Conservation (phyloP, 1,139 yeast genomes). For the Candida glucosophila region DNA sequence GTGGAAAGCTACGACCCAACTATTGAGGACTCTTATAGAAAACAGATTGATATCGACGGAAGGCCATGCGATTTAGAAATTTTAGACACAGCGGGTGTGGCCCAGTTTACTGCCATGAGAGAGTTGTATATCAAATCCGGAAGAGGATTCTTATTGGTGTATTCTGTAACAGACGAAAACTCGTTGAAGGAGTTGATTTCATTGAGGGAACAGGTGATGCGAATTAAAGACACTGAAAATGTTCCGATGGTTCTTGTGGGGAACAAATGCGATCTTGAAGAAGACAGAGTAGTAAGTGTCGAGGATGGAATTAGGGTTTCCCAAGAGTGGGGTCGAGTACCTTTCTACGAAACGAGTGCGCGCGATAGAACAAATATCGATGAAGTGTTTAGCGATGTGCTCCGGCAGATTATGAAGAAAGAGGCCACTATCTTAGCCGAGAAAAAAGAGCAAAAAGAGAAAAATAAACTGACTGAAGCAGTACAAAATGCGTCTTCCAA, state of each 20-base stretch:
- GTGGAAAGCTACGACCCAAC: slow-evolving; percentile 45
- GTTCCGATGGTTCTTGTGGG: slow-evolving; percentile 88
- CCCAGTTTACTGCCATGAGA: slow-evolving; percentile 49
- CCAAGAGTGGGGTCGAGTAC: slow-evolving; percentile 78
- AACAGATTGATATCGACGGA: slow-evolving; percentile 86
- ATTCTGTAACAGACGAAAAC: slow-evolving; percentile 81
- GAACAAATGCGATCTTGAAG: slow-evolving; percentile 74
- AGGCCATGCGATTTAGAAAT: slow-evolving; percentile 78
- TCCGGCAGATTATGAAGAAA: slow-evolving; percentile 76
- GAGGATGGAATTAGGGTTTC: slow-evolving; percentile 81
- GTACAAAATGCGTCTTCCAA: no score
- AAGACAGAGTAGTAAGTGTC: slow-evolving; percentile 65
- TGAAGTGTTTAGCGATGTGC: slow-evolving; percentile 83
- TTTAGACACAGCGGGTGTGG: slow-evolving; percentile 45
- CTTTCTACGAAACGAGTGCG: slow-evolving; percentile 92
- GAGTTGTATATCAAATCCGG: slow-evolving; percentile 79
- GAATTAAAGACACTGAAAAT: slow-evolving; percentile 72
- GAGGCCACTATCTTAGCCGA: slow-evolving; percentile 48
- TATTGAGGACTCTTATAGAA: slow-evolving; percentile 71
- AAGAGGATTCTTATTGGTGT: slow-evolving; percentile 79
- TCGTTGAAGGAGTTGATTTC: slow-evolving; percentile 77
- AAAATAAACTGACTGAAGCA: slow-evolving; percentile 18
- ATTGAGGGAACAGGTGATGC: slow-evolving; percentile 76
- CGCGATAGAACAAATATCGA: slow-evolving; percentile 85
- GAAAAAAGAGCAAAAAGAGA: slow-evolving; percentile 38